A percentile compares a stretch with the other conserved stretches of the same genome.
These are phyloP conservation scores for Graphium sp. DNA, from an alignment of 2,329 filamentous ascomycete species.

Conservation along the genomic window DNA sequence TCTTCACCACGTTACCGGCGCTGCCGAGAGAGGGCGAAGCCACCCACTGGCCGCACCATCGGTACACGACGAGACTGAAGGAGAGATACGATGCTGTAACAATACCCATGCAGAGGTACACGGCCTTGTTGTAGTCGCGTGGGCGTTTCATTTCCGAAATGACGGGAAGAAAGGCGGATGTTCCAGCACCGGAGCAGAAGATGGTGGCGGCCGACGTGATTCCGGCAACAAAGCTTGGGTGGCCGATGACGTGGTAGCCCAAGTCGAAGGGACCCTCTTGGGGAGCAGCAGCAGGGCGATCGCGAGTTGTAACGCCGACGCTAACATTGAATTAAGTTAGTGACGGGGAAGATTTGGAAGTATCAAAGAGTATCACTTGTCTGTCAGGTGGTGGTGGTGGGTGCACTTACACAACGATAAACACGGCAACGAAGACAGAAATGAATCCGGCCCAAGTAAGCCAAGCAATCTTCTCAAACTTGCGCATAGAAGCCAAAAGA, in stretches of 20 bases:
- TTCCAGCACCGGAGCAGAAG: conserved; percentile 41
- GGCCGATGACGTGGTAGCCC: conserved; percentile 36
- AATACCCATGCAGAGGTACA: conserved; percentile 40
- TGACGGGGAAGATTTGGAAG: too few species aligned
- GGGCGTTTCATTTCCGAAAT: conserved; percentile 49
- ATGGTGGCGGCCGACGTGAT: conserved; percentile 42
- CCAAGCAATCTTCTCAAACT: conserved; percentile 43
- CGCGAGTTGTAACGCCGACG: conserved; percentile 36
- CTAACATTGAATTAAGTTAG: too few species aligned
- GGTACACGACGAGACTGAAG: conserved; percentile 43
- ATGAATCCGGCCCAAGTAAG: conserved; percentile 43
- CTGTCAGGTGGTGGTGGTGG: not conserved
- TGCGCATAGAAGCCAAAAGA: conserved; percentile 32
- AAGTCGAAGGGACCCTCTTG: conserved; percentile 40
- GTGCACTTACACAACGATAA: conserved; percentile 31
- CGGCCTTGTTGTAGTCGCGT: conserved; percentile 40
- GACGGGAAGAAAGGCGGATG: conserved; percentile 44
- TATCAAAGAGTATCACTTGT: not conserved
- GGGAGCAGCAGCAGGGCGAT: conserved; percentile 43
- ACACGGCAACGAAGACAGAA: conserved; percentile 38
- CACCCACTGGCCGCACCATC: conserved; percentile 45
- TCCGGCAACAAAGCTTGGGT: conserved; percentile 39
- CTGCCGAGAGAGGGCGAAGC: conserved; percentile 44
- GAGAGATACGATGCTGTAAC: conserved; percentile 39
- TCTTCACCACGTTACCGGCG: conserved; percentile 41